Evolutionary conservation across 768 basidiomycete genomes (phyloP).

Genomic region (Tubosaeta sp.): DNA sequence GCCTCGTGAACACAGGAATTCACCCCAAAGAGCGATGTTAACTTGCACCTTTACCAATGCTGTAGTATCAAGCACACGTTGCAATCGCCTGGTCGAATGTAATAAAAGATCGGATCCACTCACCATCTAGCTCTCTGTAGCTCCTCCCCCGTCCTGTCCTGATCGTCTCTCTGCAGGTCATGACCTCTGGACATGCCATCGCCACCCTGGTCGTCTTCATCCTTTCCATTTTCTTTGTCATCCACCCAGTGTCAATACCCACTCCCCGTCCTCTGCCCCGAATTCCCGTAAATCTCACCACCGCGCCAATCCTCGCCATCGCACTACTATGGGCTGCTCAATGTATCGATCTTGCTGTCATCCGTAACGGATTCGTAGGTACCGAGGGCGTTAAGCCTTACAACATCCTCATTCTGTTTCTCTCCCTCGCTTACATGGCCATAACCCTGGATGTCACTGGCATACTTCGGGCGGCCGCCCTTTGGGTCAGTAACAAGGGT

Average conservation of each 20-base stretch:
- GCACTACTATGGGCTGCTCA: constrained; percentile 52
- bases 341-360: constrained; percentile 42
- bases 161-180: neutral
- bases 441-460: constrained; percentile 90
- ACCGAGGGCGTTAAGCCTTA: constrained; percentile 79
- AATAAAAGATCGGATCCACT: neutral
- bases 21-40: too few species aligned
- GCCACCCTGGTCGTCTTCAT: constrained; percentile 52
- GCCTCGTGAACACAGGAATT: too few species aligned
- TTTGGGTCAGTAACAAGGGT: constrained; percentile 81
- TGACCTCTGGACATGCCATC: constrained; percentile 45
- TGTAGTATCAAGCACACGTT: too few species aligned
- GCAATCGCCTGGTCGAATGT: too few species aligned
- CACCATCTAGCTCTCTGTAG: neutral
- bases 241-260: constrained; percentile 42
- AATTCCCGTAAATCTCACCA: constrained; percentile 46
- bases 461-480: constrained; percentile 79
- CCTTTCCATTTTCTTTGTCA: constrained; percentile 50
- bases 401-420: constrained; percentile 90
- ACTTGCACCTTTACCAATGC: too few species aligned
- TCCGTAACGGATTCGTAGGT: constrained; percentile 78
- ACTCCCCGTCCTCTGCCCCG: constrained; percentile 30
- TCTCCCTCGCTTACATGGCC: constrained; percentile 89
- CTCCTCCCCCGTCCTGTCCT: neutral
- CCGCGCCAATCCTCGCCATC: constrained; percentile 51